Percentiles rank a stretch among this genome's conserved stretches.
These are phyloP conservation scores for Protomyces gravidus DNA, from an alignment of 1,139 yeast species.

Conservation along the genomic window DNA sequence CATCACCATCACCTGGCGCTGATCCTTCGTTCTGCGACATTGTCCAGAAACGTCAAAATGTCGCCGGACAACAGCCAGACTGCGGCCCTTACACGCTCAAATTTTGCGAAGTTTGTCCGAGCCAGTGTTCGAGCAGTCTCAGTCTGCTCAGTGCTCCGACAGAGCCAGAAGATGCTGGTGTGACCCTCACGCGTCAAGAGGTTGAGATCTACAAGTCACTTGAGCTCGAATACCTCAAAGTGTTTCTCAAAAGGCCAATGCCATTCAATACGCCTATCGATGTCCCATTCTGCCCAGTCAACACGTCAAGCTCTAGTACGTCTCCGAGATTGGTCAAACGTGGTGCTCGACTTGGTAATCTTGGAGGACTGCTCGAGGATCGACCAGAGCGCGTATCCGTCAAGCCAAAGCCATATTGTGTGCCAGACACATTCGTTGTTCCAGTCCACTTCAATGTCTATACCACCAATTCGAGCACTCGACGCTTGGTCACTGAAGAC, in stretches of 20 bases:
- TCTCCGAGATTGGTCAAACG: not conserved
- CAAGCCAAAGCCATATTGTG: not conserved
- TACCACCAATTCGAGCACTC: not conserved
- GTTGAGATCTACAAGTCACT: not conserved
- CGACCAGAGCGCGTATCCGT: not conserved
- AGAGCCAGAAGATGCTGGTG: not conserved
- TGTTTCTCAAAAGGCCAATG: not conserved
- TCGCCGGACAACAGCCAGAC: not conserved
- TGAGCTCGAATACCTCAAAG: not conserved
- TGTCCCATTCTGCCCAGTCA: not conserved
- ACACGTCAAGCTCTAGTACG: not conserved
- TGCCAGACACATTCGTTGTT: not conserved
- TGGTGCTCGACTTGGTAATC: not conserved
- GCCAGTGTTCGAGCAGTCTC: not conserved
- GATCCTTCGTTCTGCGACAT: not conserved
- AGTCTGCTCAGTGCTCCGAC: not conserved
- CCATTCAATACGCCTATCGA: not conserved
- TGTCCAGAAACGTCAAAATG: not conserved
- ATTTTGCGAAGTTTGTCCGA: not conserved
- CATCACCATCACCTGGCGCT: not conserved
- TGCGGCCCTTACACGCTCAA: not conserved
- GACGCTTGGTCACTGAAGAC: not conserved
- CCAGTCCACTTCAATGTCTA: slow-evolving; percentile 1
- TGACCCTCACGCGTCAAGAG: not conserved
- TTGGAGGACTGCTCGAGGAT: not conserved